Base-by-base conservation (phyloP, 768 basidiomycete genomes). In the Leccinellum luteum region DNA sequence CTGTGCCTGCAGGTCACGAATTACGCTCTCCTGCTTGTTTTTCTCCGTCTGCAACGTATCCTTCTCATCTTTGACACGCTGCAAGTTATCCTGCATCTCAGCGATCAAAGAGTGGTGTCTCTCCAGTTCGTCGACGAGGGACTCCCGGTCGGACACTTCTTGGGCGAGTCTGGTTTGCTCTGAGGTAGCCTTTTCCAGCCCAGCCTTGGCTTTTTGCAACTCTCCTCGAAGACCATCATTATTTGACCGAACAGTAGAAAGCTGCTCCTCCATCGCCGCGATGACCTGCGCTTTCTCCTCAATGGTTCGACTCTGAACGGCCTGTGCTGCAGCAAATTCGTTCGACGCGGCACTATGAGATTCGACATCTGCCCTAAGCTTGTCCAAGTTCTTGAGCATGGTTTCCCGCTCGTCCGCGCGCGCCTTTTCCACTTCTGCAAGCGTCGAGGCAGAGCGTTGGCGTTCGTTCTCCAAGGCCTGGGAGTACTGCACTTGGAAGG, bases 1-100 rank as follows among this genome's bases (percentile, higher is more conserved):
- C 66, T 94, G 90, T 44, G 82, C 83, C 69, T 94, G 91, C 25
- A 93, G 76, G 49, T 95, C 93, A 51, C 87, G 85, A 56, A 92
- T 75, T n/a, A 85, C 69, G 14, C 70, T 70, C 55, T 93, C 90
- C 31, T 89, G 85, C 50, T 80, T 83, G 60, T 60, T 76, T 74
- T 85, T 90, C 75, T 94, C 91, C 9, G 81, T 76, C 58, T 87
- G 89, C 15, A 94, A 76, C 15, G 66, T 78, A 68, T 91, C 92
- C 71, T 89, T 90, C 74, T 92, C 90, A 64, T 92, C 87, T 74
- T 89, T 90, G 66, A 85, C 84, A 48, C 81, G 84, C 70, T 91
- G 89, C 25, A 93, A 75, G 60, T 82, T 85, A 59, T 88, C 86
- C 63, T 92, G 90, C 70, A 87, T 74, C 64, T 93, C 91, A 25